A percentile compares a stretch with the other conserved stretches of the same genome.
These are phyloP conservation scores for Trypanosoma cruzi DNA, from an alignment of 208 protist species.

Conservation along the genomic window DNA sequence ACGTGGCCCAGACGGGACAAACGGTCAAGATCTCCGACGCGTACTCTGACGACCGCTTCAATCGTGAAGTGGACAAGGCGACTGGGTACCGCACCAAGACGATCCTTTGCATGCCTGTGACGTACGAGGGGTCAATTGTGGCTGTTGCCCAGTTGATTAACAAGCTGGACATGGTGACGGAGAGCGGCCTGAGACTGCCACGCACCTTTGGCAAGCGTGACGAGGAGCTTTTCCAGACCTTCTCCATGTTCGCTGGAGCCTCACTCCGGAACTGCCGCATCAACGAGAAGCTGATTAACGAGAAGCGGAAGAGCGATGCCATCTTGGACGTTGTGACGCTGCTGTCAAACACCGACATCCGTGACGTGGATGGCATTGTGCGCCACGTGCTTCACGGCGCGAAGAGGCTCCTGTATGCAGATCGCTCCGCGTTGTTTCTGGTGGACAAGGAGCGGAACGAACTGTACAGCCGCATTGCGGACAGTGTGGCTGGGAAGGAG, in stretches of 20 bases:
- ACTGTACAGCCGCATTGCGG: constrained; percentile 73
- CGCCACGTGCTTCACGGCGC: constrained; percentile 68
- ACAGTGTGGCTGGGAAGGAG: constrained; percentile 61
- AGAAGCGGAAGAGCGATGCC: constrained; percentile 74
- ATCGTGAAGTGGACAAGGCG: constrained; percentile 62
- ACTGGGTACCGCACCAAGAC: constrained; percentile 74
- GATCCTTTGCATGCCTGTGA: constrained; percentile 74
- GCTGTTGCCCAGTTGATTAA: constrained; percentile 82
- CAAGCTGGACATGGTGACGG: constrained; percentile 67
- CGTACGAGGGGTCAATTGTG: constrained; percentile 67
- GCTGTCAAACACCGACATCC: constrained; percentile 78
- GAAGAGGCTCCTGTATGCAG: constrained; percentile 69
- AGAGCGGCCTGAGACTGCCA: constrained; percentile 47
- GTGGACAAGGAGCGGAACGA: constrained; percentile 87
- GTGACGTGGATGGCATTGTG: constrained; percentile 71
- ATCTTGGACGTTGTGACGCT: constrained; percentile 74
- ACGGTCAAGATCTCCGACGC: constrained; percentile 73
- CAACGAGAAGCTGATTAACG: constrained; percentile 56
- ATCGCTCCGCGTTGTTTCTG: constrained; percentile 76
- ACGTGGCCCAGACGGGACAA: constrained; percentile 53
- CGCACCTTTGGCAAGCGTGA: constrained; percentile 57
- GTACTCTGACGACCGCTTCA: constrained; percentile 73
- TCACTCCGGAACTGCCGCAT: constrained; percentile 75
- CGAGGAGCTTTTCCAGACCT: constrained; percentile 74
- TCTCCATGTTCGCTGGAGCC: constrained; percentile 70